Base-by-base conservation (phyloP, 148 eudicot species). In the Silene conica region DNA sequence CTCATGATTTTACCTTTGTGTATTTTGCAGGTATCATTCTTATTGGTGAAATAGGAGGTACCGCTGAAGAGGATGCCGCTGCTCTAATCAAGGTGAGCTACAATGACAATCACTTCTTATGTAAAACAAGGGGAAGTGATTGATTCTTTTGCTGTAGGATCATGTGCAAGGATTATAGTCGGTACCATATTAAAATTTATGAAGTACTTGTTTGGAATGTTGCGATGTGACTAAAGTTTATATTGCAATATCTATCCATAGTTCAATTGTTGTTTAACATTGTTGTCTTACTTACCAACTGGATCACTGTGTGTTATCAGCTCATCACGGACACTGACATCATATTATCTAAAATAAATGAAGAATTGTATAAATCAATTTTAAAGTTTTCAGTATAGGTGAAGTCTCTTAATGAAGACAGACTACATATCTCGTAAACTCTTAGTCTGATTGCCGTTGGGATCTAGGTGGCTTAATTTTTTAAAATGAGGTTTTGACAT, bases 61-160 rank as follows among this genome's bases (percentile, higher is more conserved):
- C 98, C 26, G 98, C 98, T 60, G 98, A 94, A 86, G 98, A 94
- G 86, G 97, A 94, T 82, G 98, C 97, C 31, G 96, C 98, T 61
- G 93, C 98, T 75, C 82, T 94, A 54, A 89, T 94, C 74, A 91
- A 89, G 97, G 98, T 94, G 67, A 79, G 82, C 20, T 38, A 59
- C 20, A 48, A 12, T 80, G 66, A 18, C 19, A 8, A 23, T 26
- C 8, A 28, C 12, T 22, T 48, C 22, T 21, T 6, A 43, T 10
- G 16, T 2, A 63, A 8, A 11, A n/a, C 25, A 5, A 5, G 70
- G 43, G 43, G 43, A 38, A 6, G 43, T 38, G 43, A 38, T 34
- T 34, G 41, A 34, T 38, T 38, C 8, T 38, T 5, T 6, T 38
- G 43, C 8, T 38, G 8, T 38, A 4, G 43, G 0, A 38, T 38